These are phyloP conservation scores for Osmozyma mogii DNA, from an alignment of 805 yeast species.

Conservation along the genomic window DNA sequence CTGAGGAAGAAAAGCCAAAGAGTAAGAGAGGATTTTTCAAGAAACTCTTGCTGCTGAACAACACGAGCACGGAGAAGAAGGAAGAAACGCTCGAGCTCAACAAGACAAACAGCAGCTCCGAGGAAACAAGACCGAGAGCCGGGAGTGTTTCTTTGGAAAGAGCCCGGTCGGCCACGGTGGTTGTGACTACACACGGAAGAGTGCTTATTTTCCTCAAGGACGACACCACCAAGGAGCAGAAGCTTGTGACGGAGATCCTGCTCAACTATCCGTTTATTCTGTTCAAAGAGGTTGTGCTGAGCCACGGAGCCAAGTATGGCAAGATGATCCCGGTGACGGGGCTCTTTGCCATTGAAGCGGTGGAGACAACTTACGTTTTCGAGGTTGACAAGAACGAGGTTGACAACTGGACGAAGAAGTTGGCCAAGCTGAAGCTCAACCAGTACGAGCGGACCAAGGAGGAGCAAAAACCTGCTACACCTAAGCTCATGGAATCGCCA, in stretches of 20 bases:
- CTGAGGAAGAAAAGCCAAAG: constrained; percentile 6
- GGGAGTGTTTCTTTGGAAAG: constrained; percentile 26
- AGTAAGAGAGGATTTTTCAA: constrained; percentile 15
- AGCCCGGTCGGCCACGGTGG: constrained; percentile 40
- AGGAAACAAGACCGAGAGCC: too few species aligned
- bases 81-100: constrained; percentile 7
- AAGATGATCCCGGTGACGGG: constrained; percentile 33
- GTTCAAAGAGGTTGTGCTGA: constrained; percentile 50
- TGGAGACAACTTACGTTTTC: constrained; percentile 46
- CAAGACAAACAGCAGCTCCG: too few species aligned
- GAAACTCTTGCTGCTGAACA: constrained; percentile 14
- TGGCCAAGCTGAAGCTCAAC: constrained; percentile 15
- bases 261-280: constrained; percentile 44
- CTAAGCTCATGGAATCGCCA: constrained; percentile 19
- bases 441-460: constrained; percentile 13
- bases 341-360: constrained; percentile 50
- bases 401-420: constrained; percentile 6
- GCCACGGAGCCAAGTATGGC: constrained; percentile 20
- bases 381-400: constrained; percentile 42
- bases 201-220: constrained; percentile 45
- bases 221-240: constrained; percentile 30
- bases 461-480: constrained; percentile 7
- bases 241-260: constrained; percentile 46
- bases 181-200: constrained; percentile 59
- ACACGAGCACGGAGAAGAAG: too few species aligned